These are phyloP conservation scores for Sclerotiophoma versabilis DNA, from an alignment of 2,329 filamentous ascomycete species.

Conservation along the genomic window DNA sequence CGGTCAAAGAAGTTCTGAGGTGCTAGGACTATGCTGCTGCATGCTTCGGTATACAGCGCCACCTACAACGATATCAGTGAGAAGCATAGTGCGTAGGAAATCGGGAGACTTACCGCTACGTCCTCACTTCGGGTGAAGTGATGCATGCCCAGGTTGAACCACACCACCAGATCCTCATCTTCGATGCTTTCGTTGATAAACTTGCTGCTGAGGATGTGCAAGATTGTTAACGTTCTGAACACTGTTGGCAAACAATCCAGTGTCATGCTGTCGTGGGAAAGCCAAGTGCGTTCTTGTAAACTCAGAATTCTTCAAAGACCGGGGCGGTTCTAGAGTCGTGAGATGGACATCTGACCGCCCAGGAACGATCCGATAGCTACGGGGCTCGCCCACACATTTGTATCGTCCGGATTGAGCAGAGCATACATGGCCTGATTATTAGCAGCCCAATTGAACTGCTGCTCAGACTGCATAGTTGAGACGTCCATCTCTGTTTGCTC, in stretches of 20 bases:
- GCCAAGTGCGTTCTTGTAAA: constrained; percentile 51
- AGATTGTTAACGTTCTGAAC: constrained; percentile 49
- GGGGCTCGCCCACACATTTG: constrained; percentile 59
- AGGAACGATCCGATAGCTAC: constrained; percentile 58
- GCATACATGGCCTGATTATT: constrained; percentile 57
- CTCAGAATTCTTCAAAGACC: constrained; percentile 42
- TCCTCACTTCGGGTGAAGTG: constrained; percentile 25
- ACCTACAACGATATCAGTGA: constrained; percentile 9
- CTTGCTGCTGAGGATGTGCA: constrained; percentile 52
- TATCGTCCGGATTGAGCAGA: constrained; percentile 60
- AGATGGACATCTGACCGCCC: constrained; percentile 41
- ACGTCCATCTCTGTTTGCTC: constrained; percentile 43
- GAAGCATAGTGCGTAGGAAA: neutral
- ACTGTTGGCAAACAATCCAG: constrained; percentile 49
- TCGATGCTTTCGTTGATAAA: constrained; percentile 59
- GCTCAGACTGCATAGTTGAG: constrained; percentile 49
- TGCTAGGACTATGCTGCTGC: constrained; percentile 28
- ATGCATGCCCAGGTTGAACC: constrained; percentile 61
- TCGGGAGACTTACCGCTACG: constrained; percentile 7
- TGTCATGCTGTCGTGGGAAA: constrained; percentile 54
- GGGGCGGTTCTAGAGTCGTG: constrained; percentile 47
- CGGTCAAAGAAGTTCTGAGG: constrained; percentile 34
- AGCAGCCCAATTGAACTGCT: constrained; percentile 57
- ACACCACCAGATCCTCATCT: constrained; percentile 53
- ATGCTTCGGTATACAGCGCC: constrained; percentile 31